Evolutionary conservation across 1,284 basidiomycete species (phyloP), one percentile per base, ranked within the genome.

Genomic region (Mycena citricolor): DNA sequence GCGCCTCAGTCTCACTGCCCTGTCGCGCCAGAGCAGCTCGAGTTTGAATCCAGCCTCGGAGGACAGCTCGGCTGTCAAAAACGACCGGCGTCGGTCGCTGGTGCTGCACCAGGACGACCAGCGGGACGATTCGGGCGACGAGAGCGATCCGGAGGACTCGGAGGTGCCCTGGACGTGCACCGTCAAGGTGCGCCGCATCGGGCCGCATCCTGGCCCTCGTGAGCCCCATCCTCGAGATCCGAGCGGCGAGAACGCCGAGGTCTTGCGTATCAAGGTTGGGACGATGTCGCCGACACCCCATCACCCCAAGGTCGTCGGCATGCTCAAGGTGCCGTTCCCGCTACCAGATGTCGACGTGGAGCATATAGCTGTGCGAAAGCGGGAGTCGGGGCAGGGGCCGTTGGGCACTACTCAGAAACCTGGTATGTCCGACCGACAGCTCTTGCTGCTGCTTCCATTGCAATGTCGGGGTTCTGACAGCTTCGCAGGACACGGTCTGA

Each of bases 131-230:
- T 52, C 50, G 5, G 83, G 71, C 1, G 77, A 83, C 14, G 84
- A 92, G 39, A 90, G 86, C 48, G 94, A 97, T 57, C 90, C 93
- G 0, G 94, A 98, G 63, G 94, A 98, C 63, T 90, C 86, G 33
- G 94, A 97, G 66, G 93, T 90, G 21, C 90, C 94, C 0, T 99
- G 94, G 94, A 80, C 83, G 31, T 98, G 94, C 61, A 80, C 77
- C 17, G 68, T 90, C 52, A 75, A 81, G 53, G 66, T 84, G 24
- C 71, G 73, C 21, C 64, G 73, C 16, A 23, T 62, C 43, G 19
- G 51, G 37, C 23, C 39, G 16, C 31, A 37, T 14, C 35, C 44
- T 14, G 13, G 38, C 22, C 22, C 11, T 22, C 36, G 32, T 7
- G 39, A 21, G 33, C 31, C 13, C 6, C n/a, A n/a, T n/a, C n/a